Evolutionary conservation across 1,284 basidiomycete genomes (phyloP), one percentile per base, ranked within the genome.

Genomic region (Ceratorhiza oryzae-sativae): DNA sequence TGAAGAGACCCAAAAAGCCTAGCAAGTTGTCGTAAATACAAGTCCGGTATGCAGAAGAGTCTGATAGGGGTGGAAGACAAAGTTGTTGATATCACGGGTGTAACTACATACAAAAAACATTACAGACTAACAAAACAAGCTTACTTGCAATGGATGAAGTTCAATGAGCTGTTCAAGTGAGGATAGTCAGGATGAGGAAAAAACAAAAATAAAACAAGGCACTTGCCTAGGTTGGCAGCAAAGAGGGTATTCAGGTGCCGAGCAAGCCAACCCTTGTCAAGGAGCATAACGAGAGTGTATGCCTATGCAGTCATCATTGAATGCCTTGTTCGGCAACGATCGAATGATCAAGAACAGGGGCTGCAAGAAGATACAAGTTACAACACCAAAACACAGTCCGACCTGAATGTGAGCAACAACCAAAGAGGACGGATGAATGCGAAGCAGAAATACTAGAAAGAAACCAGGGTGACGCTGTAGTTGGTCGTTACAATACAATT

Each of bases 331-430:
- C 48, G 62, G 53, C 49, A 53, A 65, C 13, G 36, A n/a, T n/a
- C 46, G 61, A 65, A 65, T 30, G 41, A 65, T 53, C 48, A 65
- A 65, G 62, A 65, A 65, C 32, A 65, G 59, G 49, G 62, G 62
- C 61, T 46, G 51, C 25, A 30, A 63, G 48, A 65, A 53, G 46
- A 65, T 65, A 65, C 48, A 32, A 65, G 48, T 53, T 65, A 65
- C 62, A 53, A 65, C 48, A 65, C 48, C 62, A 32, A 53, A 53
- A 65, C 48, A 65, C 48, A 48, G 62, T 65, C 62, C 62, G 48
- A 65, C 62, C 62, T 27, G 61, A 63, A 32, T 63, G 61, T 42
- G 45, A 63, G 45, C 45, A 23, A 48, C 45, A 39, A 62, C 41
- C 59, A 25, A 18, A 62, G 59, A 39, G 36, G 36, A 39, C n/a